phyloP scores from a whole-genome alignment of 305 asterid genomes.

The Andrographis paniculata region DNA sequence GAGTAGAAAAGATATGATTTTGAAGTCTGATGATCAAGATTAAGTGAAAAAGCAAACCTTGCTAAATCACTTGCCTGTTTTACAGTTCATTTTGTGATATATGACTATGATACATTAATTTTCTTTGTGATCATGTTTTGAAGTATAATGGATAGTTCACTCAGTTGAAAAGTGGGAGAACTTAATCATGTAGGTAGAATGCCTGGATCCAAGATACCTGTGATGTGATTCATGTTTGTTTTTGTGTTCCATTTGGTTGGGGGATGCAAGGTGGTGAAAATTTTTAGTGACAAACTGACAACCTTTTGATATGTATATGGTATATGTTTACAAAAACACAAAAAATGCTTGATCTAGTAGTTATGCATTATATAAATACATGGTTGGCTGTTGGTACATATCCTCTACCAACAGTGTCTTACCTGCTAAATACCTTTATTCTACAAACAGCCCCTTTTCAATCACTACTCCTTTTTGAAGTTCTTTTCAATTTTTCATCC shows the following conservation, averaged over 20 bases:
- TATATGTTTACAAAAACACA: too few relatives aligned
- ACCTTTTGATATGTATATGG: too few relatives aligned
- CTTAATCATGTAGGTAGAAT: background rate
- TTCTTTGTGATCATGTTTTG: background rate
- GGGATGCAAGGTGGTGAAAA: constrained; percentile 1
- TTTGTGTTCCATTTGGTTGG: background rate
- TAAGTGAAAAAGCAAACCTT: too few relatives aligned
- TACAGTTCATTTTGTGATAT: background rate
- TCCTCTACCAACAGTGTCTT: background rate
- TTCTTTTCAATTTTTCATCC: too few relatives aligned
- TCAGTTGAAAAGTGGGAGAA: background rate
- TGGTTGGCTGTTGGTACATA: background rate
- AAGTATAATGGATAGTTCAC: background rate
- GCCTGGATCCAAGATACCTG: background rate
- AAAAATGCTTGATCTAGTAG: too few relatives aligned
- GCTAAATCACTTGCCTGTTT: too few relatives aligned
- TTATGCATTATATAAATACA: too few relatives aligned
- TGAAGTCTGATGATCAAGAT: background rate
- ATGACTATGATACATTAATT: background rate
- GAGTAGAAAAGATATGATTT: background rate
- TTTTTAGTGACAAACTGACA: background rate
- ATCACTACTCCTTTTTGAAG: too few relatives aligned
- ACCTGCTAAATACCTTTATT: background rate
- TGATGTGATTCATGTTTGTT: background rate
- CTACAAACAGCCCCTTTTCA: background rate